Conservation (phyloP, 441 rosid species). For the Adansonia gregorii region DNA sequence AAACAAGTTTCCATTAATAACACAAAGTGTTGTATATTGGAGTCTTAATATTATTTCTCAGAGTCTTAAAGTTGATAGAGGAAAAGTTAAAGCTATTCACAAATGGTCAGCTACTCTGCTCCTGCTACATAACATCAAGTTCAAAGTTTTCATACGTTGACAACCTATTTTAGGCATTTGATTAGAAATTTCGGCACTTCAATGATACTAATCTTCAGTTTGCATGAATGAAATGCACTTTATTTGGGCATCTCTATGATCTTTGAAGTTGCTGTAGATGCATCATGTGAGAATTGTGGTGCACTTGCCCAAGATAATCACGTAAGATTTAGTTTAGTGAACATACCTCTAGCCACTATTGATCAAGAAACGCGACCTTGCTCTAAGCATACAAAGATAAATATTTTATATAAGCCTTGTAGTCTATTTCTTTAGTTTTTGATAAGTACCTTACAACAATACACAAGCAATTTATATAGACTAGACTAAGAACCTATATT, state of each 20-base stretch:
- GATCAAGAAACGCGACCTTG: too few relatives aligned
- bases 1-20: background rate
- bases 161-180: background rate
- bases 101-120: background rate
- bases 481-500: too few relatives aligned
- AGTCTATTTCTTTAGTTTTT: too few relatives aligned
- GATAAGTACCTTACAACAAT: too few relatives aligned
- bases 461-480: too few relatives aligned
- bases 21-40: background rate
- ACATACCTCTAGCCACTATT: too few relatives aligned
- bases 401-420: too few relatives aligned
- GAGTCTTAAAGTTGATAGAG: background rate
- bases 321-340: too few relatives aligned
- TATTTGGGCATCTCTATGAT: background rate
- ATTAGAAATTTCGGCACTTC: background rate
- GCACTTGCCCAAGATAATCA: background rate
- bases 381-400: too few relatives aligned
- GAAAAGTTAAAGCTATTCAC: background rate
- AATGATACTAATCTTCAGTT: background rate
- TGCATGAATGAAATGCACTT: background rate
- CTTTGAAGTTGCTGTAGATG: too few relatives aligned
- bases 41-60: background rate
- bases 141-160: background rate
- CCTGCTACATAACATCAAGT: background rate
- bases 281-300: background rate